These are phyloP conservation scores for Raphanus raphanistrum DNA, from an alignment of 345 rosid genomes.

Conservation along the genomic window DNA sequence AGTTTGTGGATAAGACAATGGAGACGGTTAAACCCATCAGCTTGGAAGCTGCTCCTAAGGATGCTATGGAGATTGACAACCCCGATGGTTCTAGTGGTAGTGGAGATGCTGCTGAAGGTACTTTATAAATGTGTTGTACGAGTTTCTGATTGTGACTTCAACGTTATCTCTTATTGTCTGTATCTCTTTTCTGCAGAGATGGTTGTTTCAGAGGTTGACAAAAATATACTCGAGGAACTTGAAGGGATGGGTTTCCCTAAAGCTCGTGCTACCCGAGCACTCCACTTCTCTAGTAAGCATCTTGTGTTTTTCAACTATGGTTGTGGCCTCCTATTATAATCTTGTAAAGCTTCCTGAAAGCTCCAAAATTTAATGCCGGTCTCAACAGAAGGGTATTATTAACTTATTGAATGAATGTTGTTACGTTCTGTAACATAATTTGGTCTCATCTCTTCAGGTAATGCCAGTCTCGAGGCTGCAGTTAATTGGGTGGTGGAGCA, in stretches of 20 bases:
- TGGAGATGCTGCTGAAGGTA: constrained; percentile 68
- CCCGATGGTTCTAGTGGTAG: constrained; percentile 50
- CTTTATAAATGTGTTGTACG: not conserved
- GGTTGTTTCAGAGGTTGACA: constrained; percentile 87
- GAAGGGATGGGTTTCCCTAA: constrained; percentile 88
- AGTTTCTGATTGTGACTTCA: constrained; percentile 18
- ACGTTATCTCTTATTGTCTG: not conserved
- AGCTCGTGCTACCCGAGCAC: constrained; percentile 87
- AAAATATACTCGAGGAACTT: constrained; percentile 72
- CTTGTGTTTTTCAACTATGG: not conserved
- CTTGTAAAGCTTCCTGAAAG: not conserved
- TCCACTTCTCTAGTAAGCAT: constrained; percentile 71
- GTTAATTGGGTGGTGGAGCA: constrained; percentile 98
- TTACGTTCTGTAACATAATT: constrained; percentile 14
- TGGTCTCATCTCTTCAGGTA: constrained; percentile 52
- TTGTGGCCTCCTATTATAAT: not conserved
- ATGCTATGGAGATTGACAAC: constrained; percentile 49
- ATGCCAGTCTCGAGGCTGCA: constrained; percentile 83
- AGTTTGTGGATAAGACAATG: constrained; percentile 77
- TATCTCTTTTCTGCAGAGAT: constrained; percentile 57
- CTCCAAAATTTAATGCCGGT: not conserved
- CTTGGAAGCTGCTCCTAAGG: constrained; percentile 85
- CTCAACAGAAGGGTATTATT: not conserved
- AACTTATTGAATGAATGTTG: not conserved
- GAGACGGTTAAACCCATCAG: constrained; percentile 83